A percentile compares a stretch with the other conserved stretches of the same genome.
These are phyloP conservation scores for Tolypocladium ophioglossoides DNA, from an alignment of 2,329 filamentous ascomycete genomes.

Conservation along the genomic window DNA sequence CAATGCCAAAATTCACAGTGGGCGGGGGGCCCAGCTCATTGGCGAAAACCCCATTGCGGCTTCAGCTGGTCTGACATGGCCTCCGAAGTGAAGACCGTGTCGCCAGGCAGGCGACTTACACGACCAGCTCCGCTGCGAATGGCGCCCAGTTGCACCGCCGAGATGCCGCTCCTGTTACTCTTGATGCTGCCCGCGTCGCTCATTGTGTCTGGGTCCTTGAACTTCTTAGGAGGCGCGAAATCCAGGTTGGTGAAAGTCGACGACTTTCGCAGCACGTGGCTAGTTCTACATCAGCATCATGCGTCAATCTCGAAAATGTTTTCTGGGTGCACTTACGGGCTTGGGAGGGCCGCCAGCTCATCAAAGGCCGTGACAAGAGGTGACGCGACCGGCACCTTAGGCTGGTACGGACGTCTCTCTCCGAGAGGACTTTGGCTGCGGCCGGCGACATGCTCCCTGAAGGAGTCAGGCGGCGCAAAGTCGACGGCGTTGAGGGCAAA, in stretches of 20 bases:
- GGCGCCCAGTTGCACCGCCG: slow-evolving; percentile 55
- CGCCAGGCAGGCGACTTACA: slow-evolving; percentile 72
- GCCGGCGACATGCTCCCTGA: slow-evolving; percentile 60
- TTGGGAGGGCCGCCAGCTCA: slow-evolving; percentile 74
- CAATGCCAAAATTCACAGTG: neutral
- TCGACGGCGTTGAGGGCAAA: slow-evolving; percentile 64
- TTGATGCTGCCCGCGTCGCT: slow-evolving; percentile 57
- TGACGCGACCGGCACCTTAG: slow-evolving; percentile 61
- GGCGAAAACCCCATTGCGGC: slow-evolving; percentile 47
- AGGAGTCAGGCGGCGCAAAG: slow-evolving; percentile 69
- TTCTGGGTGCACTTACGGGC: slow-evolving; percentile 60
- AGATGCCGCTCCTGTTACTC: slow-evolving; percentile 64
- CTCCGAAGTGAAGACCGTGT: slow-evolving; percentile 67
- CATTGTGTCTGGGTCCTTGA: slow-evolving; percentile 50
- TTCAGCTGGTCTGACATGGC: slow-evolving; percentile 52
- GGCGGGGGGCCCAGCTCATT: slow-evolving; percentile 14
- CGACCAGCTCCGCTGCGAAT: slow-evolving; percentile 78
- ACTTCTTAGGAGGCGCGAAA: slow-evolving; percentile 69
- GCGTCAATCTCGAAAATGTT: neutral
- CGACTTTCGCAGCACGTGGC: slow-evolving; percentile 65
- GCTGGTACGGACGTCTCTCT: slow-evolving; percentile 61
- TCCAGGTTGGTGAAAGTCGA: slow-evolving; percentile 69
- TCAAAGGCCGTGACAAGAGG: slow-evolving; percentile 79
- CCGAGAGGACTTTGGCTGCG: slow-evolving; percentile 53
- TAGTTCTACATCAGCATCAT: slow-evolving; percentile 16